A percentile compares a stretch with the other conserved stretches of the same genome.
These are phyloP conservation scores for Aspergillus floridensis DNA, from an alignment of 2,329 filamentous ascomycete genomes.

Conservation along the genomic window DNA sequence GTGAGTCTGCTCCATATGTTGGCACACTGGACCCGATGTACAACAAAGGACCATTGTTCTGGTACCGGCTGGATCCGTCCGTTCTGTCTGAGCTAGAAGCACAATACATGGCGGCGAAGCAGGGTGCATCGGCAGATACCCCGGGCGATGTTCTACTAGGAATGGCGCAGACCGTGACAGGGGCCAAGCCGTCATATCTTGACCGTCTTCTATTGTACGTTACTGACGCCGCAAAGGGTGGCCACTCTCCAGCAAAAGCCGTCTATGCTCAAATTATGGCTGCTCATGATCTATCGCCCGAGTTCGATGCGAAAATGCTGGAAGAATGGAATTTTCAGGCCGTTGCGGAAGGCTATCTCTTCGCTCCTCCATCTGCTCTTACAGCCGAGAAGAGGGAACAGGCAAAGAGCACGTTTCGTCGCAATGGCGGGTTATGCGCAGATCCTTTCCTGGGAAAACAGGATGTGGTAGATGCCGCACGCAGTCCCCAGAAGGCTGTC, in stretches of 20 bases:
- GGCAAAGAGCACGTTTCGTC: conserved; percentile 21
- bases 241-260: conserved; percentile 25
- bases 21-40: conserved; percentile 27
- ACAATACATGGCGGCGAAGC: conserved; percentile 20
- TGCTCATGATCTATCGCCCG: conserved; percentile 18
- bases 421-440: conserved; percentile 22
- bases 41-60: conserved; percentile 29
- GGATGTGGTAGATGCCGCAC: conserved; percentile 11
- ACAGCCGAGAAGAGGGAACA: conserved; percentile 11
- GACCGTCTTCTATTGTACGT: conserved; percentile 23
- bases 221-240: conserved; percentile 20
- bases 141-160: conserved; percentile 26
- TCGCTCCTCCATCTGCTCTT: conserved; percentile 8
- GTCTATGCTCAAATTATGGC: conserved; percentile 27
- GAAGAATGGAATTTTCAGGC: conserved; percentile 25
- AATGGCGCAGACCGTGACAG: conserved; percentile 27
- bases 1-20: conserved; percentile 8
- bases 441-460: conserved; percentile 25
- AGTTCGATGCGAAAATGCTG: conserved; percentile 18
- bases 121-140: conserved; percentile 12
- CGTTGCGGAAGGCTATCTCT: conserved; percentile 25
- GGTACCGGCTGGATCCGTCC: conserved; percentile 25
- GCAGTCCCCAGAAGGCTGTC: conserved; percentile 1
- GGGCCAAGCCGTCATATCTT: conserved; percentile 22
- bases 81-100: conserved; percentile 24